Evolutionary conservation across 176 grass and related monocot species (phyloP), one percentile per base, ranked within the genome.

Genomic region (Chrysopogon serrulatus): DNA sequence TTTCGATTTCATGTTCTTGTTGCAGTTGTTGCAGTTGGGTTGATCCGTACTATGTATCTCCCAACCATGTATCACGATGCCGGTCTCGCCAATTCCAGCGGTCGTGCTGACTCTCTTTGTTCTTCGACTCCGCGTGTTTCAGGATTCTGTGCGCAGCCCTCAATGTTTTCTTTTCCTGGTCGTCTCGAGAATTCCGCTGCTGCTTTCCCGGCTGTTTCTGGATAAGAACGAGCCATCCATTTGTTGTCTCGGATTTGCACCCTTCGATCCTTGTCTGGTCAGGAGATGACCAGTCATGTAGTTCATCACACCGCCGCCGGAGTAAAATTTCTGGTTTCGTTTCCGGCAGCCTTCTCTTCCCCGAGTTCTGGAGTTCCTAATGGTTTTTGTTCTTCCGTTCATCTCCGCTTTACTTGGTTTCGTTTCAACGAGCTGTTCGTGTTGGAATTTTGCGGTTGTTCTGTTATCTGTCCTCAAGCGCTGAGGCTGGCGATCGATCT

Each of bases 371-470:
- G 19, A 53, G 45, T 81, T 56, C 78, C 18, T n/a, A 4, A 59
- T 48, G 12, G 74, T n/a, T 30, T 1, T 1, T 28, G 56, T 73
- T 84, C 56, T 41, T 30, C 32, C 7, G 1, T 54, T 28, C 24
- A 35, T 21, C 31, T 7, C 78, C 24, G 27, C 41, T 39, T 76
- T 67, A 57, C 21, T 18, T 47, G 48, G 8, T 57, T 57, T 3
- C 54, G n/a, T 67, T 51, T 31, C 42, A 64, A 54, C 23, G 19
- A 82, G 28, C 18, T 71, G 34, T 68, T 23, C 8, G 23, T 44
- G 36, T 78, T 31, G 33, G 56, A 60, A 83, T 67, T 89, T 6
- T 83, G 44, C 14, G 43, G 42, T 13, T 30, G 34, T 83, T 73
- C 16, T 37, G 56, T 13, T 54, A 1, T 14, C 56, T 12, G 0